Base-by-base conservation (phyloP, 345 rosid genomes). In the Hirschfeldia incana region DNA sequence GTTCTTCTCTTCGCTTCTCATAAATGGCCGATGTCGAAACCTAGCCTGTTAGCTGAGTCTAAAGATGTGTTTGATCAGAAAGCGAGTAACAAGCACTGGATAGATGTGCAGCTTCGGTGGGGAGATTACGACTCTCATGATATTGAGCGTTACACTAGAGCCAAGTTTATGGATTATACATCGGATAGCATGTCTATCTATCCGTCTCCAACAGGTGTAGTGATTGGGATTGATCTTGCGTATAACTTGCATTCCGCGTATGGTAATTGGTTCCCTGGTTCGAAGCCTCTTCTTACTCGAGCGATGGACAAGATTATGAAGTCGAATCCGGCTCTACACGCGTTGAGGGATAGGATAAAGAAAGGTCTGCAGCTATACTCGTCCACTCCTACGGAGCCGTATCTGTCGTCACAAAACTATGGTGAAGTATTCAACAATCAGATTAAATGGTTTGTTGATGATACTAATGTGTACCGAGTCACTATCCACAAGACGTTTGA, bases 241-340 rank as follows among this genome's bases (percentile, higher is more conserved):
- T 96, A 96, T 72, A 93, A 96, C 78, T 85, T 96, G 91, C 99
- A 96, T 80, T 96, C 98, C 51, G 97, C 99, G 21, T 96, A 90
- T 82, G 99, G 99, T 46, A 96, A 96, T 81, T 96, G 98, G 99
- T 96, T 96, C 77, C 97, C 99, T 74, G 99, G 98, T 55, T 96
- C 99, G 64, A 96, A 96, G 33, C 98, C 99, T 2, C 87, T 96
- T 66, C 85, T 96, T 70, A 97, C 98, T 71, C 99, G 92, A 85
- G 99, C 98, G 36, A 96, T 96, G 99, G 91, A 93, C 83, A 96
- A 93, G 87, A 96, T 96, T 81, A 96, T 95, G 99, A 95, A 95
- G 98, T 93, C 99, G 10, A 96, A 96, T 85, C 99, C 99, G 32
- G 98, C 99, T 72, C 80, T 96, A 55, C 93, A 96, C 76, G 99